Percentiles rank a stretch among this genome's conserved stretches.
phyloP scores from a whole-genome alignment of 2,329 filamentous ascomycete genomes.

The Trichoderma semiorbis region DNA sequence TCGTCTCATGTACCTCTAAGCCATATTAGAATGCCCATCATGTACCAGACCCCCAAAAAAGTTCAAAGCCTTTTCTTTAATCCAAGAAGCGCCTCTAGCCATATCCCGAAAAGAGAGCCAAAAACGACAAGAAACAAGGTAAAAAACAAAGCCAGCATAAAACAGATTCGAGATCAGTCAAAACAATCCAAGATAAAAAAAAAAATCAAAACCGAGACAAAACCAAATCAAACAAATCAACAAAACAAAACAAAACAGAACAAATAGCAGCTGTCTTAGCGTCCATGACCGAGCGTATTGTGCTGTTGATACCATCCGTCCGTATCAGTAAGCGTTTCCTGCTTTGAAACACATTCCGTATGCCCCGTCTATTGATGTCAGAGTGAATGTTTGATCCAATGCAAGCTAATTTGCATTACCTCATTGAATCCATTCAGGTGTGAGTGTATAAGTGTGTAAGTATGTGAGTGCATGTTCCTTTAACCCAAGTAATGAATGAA shows the following conservation, averaged over 20 bases:
- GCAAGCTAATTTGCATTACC: neutral
- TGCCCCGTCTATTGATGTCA: neutral
- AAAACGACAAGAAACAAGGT: neutral
- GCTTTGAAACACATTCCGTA: slow-evolving; percentile 3
- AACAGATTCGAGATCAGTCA: neutral
- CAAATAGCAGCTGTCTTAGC: slow-evolving; percentile 4
- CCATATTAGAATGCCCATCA: neutral
- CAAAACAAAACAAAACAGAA: slow-evolving; percentile 15
- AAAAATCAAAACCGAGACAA: neutral
- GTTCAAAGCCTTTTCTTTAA: slow-evolving; percentile 15
- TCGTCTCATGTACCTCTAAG: slow-evolving; percentile 5
- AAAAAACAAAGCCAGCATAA: neutral
- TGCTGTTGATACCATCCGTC: slow-evolving; percentile 10
- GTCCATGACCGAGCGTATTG: slow-evolving; percentile 2
- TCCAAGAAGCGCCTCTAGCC: slow-evolving; percentile 16
- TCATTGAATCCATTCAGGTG: neutral
- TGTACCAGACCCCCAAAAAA: neutral
- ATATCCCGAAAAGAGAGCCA: slow-evolving; percentile 8
- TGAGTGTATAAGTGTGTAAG: neutral
- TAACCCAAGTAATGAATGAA: neutral
- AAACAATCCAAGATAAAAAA: neutral
- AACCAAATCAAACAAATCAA: neutral
- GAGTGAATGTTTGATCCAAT: neutral
- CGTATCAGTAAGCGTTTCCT: neutral
- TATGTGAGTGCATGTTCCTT: neutral